Evolutionary conservation across 2,329 filamentous ascomycete species (phyloP).

Genomic region (Epichloe baconii): DNA sequence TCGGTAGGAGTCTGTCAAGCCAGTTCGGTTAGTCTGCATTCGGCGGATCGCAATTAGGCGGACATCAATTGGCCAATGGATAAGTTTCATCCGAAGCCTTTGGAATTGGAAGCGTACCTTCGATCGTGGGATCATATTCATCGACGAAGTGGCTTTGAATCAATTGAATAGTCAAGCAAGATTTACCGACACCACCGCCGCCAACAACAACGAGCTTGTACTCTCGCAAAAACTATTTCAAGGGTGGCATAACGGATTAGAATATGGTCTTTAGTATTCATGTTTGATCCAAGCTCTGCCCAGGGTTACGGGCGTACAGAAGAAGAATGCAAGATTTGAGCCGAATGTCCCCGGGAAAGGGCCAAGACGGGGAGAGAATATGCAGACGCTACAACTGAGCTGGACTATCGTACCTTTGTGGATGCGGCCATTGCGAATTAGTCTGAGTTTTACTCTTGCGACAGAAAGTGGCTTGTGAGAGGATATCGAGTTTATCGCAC

Average conservation of each 20-base stretch:
- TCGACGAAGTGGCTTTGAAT: slow-evolving; percentile 96
- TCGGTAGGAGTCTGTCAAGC: slow-evolving; percentile 81
- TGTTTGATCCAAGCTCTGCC: background rate
- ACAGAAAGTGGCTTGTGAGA: background rate
- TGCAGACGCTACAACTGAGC: background rate
- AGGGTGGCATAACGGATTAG: background rate
- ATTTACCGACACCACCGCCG: slow-evolving; percentile 97
- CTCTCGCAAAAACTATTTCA: slow-evolving; percentile 63
- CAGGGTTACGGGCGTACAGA: background rate
- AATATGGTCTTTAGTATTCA: background rate
- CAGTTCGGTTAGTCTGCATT: slow-evolving; percentile 3
- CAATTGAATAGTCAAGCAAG: slow-evolving; percentile 94
- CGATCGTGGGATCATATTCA: slow-evolving; percentile 98
- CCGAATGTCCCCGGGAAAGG: background rate
- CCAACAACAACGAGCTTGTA: slow-evolving; percentile 96
- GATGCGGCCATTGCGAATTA: slow-evolving; percentile 20
- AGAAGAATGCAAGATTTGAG: background rate
- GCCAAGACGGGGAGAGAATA: background rate
- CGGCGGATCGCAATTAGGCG: background rate
- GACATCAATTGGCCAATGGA: background rate
- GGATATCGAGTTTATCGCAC: slow-evolving; percentile 5
- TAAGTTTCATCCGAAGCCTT: background rate
- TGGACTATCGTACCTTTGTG: slow-evolving; percentile 19
- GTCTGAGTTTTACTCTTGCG: background rate
- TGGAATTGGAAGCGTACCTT: slow-evolving; percentile 46